phyloP scores from a whole-genome alignment of 441 rosid genomes.

The Flueggea neowawraea region DNA sequence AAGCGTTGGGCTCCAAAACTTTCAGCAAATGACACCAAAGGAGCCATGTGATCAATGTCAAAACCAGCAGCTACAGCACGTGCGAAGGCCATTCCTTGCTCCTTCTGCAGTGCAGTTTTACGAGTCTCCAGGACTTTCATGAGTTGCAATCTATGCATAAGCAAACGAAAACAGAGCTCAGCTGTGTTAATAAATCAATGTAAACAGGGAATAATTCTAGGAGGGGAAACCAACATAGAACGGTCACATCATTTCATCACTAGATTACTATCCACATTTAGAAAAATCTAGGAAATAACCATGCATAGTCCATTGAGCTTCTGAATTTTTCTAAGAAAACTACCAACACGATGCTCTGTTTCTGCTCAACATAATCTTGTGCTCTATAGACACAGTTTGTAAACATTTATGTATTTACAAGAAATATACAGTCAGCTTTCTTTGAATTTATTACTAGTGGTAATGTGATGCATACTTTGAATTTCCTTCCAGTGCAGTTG shows the following conservation, averaged over 20 bases:
- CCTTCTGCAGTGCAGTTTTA: conserved; percentile 76
- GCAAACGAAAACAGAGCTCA: neutral
- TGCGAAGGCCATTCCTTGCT: conserved; percentile 99
- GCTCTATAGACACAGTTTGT: neutral
- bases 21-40: conserved; percentile 77
- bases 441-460: conserved; percentile 2
- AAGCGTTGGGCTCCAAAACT: conserved; percentile 91
- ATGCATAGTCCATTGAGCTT: too few species aligned
- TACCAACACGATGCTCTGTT: too few species aligned
- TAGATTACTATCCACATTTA: too few species aligned
- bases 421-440: conserved; percentile 1
- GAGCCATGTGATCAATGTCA: conserved; percentile 68
- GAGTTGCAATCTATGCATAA: conserved; percentile 68
- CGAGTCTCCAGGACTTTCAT: conserved; percentile 91
- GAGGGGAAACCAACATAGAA: neutral
- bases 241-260: neutral
- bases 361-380: too few species aligned
- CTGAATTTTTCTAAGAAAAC: too few species aligned
- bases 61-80: conserved; percentile 99
- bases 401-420: neutral
- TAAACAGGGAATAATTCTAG: neutral
- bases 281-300: too few species aligned
- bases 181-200: neutral
- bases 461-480: conserved; percentile 56
- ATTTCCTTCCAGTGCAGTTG: conserved; percentile 47